phyloP scores from a whole-genome alignment of 805 yeast species.

The Sugiyamaella boreocaroliniensis region DNA sequence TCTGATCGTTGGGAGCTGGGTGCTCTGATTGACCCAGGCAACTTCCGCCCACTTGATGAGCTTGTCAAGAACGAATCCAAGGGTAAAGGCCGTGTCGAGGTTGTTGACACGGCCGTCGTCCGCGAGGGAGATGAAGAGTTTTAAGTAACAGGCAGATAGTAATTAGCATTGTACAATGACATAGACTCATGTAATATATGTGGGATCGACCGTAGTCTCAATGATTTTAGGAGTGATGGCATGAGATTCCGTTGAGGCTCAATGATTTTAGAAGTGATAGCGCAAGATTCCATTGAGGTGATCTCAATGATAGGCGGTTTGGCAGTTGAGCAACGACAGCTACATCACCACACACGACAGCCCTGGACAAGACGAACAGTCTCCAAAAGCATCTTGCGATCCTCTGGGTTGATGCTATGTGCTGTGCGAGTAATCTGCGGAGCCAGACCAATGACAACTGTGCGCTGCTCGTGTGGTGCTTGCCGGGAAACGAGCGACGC shows the following conservation, averaged over 20 bases:
- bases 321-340: too few relatives aligned
- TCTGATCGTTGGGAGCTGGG: constrained; percentile 46
- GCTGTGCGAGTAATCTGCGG: constrained; percentile 23
- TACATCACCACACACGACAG: constrained; percentile 26
- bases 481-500: constrained; percentile 29
- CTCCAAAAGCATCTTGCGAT: constrained; percentile 26
- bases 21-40: constrained; percentile 80
- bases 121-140: constrained; percentile 42
- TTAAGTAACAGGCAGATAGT: constrained; percentile 1
- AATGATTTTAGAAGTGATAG: too few relatives aligned
- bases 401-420: constrained; percentile 18
- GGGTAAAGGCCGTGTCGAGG: constrained; percentile 67
- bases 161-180: too few relatives aligned
- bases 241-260: too few relatives aligned
- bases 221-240: too few relatives aligned
- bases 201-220: too few relatives aligned
- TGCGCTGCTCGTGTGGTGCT: constrained; percentile 27
- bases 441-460: constrained; percentile 30
- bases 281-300: too few relatives aligned
- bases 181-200: too few relatives aligned
- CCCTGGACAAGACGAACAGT: constrained; percentile 27
- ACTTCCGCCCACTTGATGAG: constrained; percentile 63
- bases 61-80: constrained; percentile 47
- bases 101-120: constrained; percentile 83
- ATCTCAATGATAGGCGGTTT: too few relatives aligned